Evolutionary conservation across 2,329 filamentous ascomycete species (phyloP), one percentile per base, ranked within the genome.

Genomic region (Fusarium xylarioides): DNA sequence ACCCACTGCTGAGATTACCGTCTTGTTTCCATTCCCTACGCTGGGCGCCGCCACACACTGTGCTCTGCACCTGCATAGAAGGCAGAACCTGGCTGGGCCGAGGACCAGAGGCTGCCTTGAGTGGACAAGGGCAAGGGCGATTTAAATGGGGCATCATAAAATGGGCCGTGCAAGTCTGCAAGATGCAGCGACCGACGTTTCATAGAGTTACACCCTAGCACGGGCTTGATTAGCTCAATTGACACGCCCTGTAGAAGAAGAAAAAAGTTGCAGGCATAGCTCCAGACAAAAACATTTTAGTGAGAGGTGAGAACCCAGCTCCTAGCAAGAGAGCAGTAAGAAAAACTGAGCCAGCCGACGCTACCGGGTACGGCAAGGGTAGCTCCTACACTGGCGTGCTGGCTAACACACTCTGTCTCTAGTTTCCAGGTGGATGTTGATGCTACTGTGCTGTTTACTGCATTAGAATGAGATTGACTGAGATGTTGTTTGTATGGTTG

Each of bases 11-110:
- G 74, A 78, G 76, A 78, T 78, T 78, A 76, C 70, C 70, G 76
- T 78, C 69, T 78, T 78, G 76, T 78, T 78, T 76, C 76, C 76
- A 78, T 78, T 78, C 76, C 76, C 76, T 76, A 78, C 74, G 73
- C 56, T 70, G 50, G 37, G 50, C 56, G 60, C 40, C 68, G 72
- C 74, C 73, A 74, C 73, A 67, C 73, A 76, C 76, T 73, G 73
- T 76, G 74, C 76, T 64, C 59, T 75, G 60, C 66, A 72, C 65
- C 68, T 76, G 70, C 73, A 76, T 74, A 66, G 63, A 69, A 74
- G 55, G 63, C 68, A 76, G 53, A 55, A 71, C 71, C 68, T 74
- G 66, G 66, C 73, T 75, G 69, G 64, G 69, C 71, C 73, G 68
- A 76, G 75, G 70, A 75, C 68, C 73, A 74, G 64, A 63, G 50